Base-by-base conservation (phyloP, 129 eudicot species). In the Kitagawia praeruptora region DNA sequence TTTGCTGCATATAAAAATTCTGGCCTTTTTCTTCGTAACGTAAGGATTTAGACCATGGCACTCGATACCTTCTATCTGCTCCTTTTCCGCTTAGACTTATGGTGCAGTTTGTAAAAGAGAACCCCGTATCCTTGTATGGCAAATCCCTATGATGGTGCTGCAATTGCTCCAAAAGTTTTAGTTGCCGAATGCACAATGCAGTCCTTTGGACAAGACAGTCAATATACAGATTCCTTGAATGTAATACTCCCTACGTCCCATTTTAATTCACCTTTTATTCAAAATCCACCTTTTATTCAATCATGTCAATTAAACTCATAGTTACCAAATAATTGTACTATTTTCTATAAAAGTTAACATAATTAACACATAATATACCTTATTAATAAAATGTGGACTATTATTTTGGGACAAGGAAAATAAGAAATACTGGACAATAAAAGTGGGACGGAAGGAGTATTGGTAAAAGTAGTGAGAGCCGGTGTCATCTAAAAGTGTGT, bases 61-160 rank as follows among this genome's bases (percentile, higher is more conserved):
- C 34, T 31, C 34, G 34, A 31, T 81, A 44, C 40, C 56, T 83
- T 76, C 89, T 83, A 63, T 90, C 85, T 41, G 97, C 96, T 40
- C 97, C 98, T 77, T 76, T 84, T 34, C 98, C 98, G 37, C 80
- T 85, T 74, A 96, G 96, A 8, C 69, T 88, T n/a, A 91, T 85
- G 12, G 85, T 85, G 77, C 98, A 93, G 31, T 90, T 82, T 40
- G 87, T 84, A 21, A 93, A 93, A 31, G 34, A 31, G 34, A 31
- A 31, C 34, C 34, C 34, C 34, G 92, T 90, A 39, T 87, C 85
- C 27, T 91, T 91, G 5, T 80, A 34, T 16, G 74, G 78, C 1
- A 84, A 63, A 67, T 85, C 81, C 83, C 96, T 82, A 19, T 84
- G 88, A 42, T 93, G 93, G 34, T 21, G 98, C 97, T 85, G 98